A percentile compares a stretch with the other conserved stretches of the same genome.
Conservation (phyloP, 257 asterid genomes). For the Echites panduratus region DNA sequence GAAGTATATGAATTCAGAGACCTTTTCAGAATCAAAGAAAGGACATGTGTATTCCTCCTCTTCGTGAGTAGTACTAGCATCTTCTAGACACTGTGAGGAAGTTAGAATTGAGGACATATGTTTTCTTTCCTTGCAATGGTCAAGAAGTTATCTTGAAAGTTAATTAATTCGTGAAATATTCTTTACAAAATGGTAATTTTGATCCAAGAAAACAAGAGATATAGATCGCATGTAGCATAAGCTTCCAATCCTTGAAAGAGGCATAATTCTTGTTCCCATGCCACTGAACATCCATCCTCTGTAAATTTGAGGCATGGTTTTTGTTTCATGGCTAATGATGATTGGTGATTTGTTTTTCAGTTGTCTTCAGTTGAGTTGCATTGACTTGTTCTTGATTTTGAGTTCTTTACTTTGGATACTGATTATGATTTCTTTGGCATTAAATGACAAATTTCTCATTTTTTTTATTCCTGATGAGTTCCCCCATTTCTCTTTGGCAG, state of each 20-base stretch:
- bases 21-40: not conserved
- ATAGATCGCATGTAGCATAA: not conserved
- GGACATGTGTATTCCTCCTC: not conserved
- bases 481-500: conserved; percentile 33
- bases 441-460: not conserved
- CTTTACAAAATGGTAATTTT: not conserved
- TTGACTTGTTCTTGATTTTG: not conserved
- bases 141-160: not conserved
- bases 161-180: not conserved
- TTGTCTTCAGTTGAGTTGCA: not conserved
- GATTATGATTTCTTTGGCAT: not conserved
- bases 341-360: not conserved
- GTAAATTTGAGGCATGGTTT: too few species aligned
- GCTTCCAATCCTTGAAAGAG: not conserved
- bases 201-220: not conserved
- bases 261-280: not conserved
- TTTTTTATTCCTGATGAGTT: not conserved
- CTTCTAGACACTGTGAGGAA: not conserved
- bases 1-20: not conserved
- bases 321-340: too few species aligned
- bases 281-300: too few species aligned
- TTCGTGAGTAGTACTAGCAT: not conserved
- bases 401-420: not conserved
- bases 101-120: too few species aligned
- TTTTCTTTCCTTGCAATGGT: not conserved